Percentiles rank a stretch among this genome's conserved stretches.
phyloP scores from a whole-genome alignment of 2,329 filamentous ascomycete genomes.

The Microcyclospora pomicola region DNA sequence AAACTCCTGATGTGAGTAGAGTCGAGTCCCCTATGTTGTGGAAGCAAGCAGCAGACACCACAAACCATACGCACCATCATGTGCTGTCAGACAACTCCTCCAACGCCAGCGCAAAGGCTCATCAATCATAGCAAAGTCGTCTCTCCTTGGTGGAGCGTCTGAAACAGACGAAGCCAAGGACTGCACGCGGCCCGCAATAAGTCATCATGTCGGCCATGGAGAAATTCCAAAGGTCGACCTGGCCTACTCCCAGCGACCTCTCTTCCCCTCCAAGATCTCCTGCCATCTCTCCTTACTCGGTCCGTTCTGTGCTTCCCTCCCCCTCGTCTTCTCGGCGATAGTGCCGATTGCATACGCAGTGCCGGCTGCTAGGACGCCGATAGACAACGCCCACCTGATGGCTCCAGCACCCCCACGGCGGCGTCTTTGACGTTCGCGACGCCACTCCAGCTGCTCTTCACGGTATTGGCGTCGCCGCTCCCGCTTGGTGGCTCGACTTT shows the following conservation, averaged over 20 bases:
- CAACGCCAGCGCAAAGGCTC: no score
- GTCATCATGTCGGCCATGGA: no score
- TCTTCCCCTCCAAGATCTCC: slow-evolving; percentile 11
- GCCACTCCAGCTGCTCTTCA: not conserved
- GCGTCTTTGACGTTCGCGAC: not conserved
- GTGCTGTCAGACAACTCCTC: no score
- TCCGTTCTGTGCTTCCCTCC: slow-evolving; percentile 10
- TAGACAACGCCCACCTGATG: slow-evolving; percentile 33
- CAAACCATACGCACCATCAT: no score
- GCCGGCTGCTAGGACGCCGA: slow-evolving; percentile 42
- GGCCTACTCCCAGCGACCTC: slow-evolving; percentile 3
- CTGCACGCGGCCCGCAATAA: no score
- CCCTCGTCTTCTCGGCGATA: slow-evolving; percentile 32
- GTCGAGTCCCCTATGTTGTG: no score
- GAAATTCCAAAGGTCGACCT: no score
- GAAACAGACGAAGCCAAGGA: no score
- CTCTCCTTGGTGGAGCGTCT: no score
- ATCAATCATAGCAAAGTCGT: no score
- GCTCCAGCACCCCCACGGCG: slow-evolving; percentile 1
- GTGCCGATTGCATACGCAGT: slow-evolving; percentile 46
- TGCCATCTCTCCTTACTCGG: slow-evolving; percentile 8
- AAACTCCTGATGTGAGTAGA: no score
- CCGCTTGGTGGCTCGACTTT: slow-evolving; percentile 2
- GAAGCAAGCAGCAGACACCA: no score
- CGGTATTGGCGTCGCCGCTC: not conserved